Percentiles rank a stretch among this genome's conserved stretches.
Evolutionary conservation across 2,329 filamentous ascomycete genomes (phyloP).

Genomic region (Botrytis fabae): DNA sequence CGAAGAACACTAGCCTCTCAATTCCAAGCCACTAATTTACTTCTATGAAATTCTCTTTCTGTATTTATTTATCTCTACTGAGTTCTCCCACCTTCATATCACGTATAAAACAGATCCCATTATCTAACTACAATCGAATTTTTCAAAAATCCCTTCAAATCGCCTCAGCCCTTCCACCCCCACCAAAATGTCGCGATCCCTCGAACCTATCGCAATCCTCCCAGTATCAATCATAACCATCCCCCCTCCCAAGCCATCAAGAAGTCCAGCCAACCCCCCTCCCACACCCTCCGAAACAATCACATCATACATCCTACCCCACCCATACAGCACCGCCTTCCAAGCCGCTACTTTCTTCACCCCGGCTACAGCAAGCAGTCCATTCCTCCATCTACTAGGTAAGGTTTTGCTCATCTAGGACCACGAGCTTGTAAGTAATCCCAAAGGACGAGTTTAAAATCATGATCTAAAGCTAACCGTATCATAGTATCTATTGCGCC

Average conservation of each 20-base stretch:
- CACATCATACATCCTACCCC: not conserved
- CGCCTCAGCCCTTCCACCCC: not conserved
- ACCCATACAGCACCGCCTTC: not conserved
- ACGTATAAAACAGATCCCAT: not conserved
- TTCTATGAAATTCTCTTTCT: not conserved
- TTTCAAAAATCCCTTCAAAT: no score
- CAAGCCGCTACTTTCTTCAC: no score
- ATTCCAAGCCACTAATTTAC: not conserved
- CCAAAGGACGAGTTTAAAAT: rapidly evolving
- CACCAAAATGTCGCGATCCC: not conserved
- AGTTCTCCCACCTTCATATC: not conserved
- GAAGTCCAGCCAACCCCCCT: not conserved
- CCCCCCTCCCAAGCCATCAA: not conserved
- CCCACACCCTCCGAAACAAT: not conserved
- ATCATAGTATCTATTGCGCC: not conserved
- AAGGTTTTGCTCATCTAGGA: not conserved
- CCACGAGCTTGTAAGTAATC: not conserved
- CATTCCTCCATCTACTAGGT: not conserved
- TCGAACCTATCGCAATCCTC: not conserved
- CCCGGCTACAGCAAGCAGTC: no score
- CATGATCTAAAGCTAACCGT: not conserved
- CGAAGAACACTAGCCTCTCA: not conserved
- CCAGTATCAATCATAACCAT: rapidly evolving
- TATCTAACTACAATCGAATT: not conserved
- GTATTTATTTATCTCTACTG: not conserved